A percentile compares a stretch with the other conserved stretches of the same genome.
phyloP scores from a whole-genome alignment of 192 early-diverging fungal genomes.

The Rhizoclosmatium sp. region DNA sequence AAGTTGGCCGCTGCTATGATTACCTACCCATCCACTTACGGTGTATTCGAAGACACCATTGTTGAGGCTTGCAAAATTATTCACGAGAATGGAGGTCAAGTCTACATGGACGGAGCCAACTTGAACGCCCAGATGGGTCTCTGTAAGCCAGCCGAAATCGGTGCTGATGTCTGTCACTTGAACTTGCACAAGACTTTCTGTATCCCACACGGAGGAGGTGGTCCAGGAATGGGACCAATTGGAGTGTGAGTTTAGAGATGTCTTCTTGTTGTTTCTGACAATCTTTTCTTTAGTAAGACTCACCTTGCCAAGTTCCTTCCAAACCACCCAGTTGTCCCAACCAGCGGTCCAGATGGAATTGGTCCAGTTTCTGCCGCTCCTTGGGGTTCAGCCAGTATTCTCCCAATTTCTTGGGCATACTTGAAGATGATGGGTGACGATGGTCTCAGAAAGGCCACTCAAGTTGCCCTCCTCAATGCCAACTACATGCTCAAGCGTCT shows the following conservation, averaged over 20 bases:
- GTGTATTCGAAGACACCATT: conserved; percentile 95
- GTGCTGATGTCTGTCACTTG: conserved; percentile 99
- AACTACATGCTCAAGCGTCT: conserved; percentile 98
- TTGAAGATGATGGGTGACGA: conserved; percentile 97
- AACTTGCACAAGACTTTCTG: conserved; percentile 99
- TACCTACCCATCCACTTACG: conserved; percentile 99
- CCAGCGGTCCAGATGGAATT: conserved; percentile 78
- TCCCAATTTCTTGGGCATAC: conserved; percentile 99
- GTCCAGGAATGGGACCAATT: conserved; percentile 97
- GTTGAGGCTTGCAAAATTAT: conserved; percentile 89
- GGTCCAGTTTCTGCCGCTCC: conserved; percentile 97
- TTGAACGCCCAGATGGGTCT: conserved; percentile 65
- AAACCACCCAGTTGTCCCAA: conserved; percentile 83
- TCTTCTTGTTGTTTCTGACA: conserved; percentile 14
- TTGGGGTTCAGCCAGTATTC: conserved; percentile 92
- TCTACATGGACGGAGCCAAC: conserved; percentile 94
- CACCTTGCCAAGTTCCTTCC: conserved; percentile 94
- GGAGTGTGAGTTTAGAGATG: conserved; percentile 68
- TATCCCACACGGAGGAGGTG: conserved; percentile 99
- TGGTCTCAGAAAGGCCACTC: conserved; percentile 86
- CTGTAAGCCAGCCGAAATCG: conserved; percentile 87
- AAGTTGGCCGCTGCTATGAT: conserved; percentile 95
- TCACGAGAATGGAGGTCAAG: conserved; percentile 94
- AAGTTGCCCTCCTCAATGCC: conserved; percentile 94
- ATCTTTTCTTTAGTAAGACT: conserved; percentile 62